Evolutionary conservation across 2,329 filamentous ascomycete genomes (phyloP).

Genomic region (Cladosporium sp.): DNA sequence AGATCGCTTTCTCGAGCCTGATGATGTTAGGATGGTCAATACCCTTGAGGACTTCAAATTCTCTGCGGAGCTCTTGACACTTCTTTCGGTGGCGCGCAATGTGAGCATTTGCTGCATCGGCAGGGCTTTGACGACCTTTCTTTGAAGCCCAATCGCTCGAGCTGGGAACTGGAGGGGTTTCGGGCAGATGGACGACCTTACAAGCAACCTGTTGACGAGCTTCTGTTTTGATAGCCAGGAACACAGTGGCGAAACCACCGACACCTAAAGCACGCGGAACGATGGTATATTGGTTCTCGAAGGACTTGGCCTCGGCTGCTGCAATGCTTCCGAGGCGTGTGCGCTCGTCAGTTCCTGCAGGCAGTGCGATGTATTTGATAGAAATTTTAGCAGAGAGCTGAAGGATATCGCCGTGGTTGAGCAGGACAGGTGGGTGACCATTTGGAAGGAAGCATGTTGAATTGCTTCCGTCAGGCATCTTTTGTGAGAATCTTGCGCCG

Average conservation of each 20-base stretch:
- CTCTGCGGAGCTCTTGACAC: slow-evolving; percentile 30
- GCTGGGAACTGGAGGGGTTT: slow-evolving; percentile 2
- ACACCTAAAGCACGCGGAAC: slow-evolving; percentile 53
- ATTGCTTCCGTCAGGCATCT: slow-evolving; percentile 1
- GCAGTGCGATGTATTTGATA: slow-evolving; percentile 29
- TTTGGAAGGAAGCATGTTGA: slow-evolving; percentile 13
- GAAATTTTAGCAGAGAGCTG: slow-evolving; percentile 32
- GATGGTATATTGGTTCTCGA: slow-evolving; percentile 52
- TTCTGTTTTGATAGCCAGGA: slow-evolving; percentile 53
- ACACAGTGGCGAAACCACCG: slow-evolving; percentile 56
- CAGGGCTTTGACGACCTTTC: background rate
- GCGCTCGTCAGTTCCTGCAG: background rate
- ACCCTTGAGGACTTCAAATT: slow-evolving; percentile 52
- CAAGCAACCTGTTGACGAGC: slow-evolving; percentile 65
- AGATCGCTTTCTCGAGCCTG: slow-evolving; percentile 57
- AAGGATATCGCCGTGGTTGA: slow-evolving; percentile 47
- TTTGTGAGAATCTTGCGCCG: slow-evolving; percentile 31
- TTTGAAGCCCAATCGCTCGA: slow-evolving; percentile 3
- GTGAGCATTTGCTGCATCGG: background rate
- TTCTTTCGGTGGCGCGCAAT: slow-evolving; percentile 5
- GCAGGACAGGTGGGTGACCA: slow-evolving; percentile 35
- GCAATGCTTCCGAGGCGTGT: slow-evolving; percentile 1
- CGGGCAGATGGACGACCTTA: slow-evolving; percentile 61
- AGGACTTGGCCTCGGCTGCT: slow-evolving; percentile 34
- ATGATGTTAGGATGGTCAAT: slow-evolving; percentile 64